Base-by-base conservation (phyloP, 208 protist genomes). In the Crithidia brevicula region DNA sequence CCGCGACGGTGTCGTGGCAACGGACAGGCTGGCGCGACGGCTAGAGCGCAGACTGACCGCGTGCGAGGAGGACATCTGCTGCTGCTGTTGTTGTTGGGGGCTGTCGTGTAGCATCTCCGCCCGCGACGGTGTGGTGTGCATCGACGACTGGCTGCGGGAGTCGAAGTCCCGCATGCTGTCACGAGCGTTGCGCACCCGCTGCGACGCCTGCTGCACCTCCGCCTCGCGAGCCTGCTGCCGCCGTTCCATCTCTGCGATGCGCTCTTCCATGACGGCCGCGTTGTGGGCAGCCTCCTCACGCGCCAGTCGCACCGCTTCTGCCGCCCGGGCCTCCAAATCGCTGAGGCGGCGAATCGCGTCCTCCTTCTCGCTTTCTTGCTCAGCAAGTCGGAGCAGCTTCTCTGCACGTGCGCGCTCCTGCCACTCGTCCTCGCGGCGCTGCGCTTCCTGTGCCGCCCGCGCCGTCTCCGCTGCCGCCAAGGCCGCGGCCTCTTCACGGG, bases 381-480 rank as follows among this genome's bases (percentile, higher is more conserved):
- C 43, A 20, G 79, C 70, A 36, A 79, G 33, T 28, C 59, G 56
- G 45, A 83, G 66, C 43, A 81, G 50, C 31, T 72, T n/a, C 3
- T 79, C 73, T 3, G 77, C 68, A 13, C 77, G 71, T 5, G 28
- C 23, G 11, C 47, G 61, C 36, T 76, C 73, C 52, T 72, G 67
- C 42, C 65, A 67, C 47, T 81, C 77, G 13, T 54, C 74, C 53
- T 82, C 78, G 27, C 69, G 81, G 20, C 71, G 66, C 51, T 75
- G 74, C 18, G 79, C 68, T 38, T 81, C 67, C 4, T 58, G 57
- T 8, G 71, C 76, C 18, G 72, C 57, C 18, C 72, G 77, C 2
- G 72, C 66, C 46, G 78, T 79, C 45, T 91, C 80, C 1, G 77
- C 70, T 0, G 77, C 82, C 13, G 82, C 81, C 61, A 63, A 52